Conservation (phyloP, 2,329 filamentous ascomycete genomes). For the Knoxdaviesia proteae region DNA sequence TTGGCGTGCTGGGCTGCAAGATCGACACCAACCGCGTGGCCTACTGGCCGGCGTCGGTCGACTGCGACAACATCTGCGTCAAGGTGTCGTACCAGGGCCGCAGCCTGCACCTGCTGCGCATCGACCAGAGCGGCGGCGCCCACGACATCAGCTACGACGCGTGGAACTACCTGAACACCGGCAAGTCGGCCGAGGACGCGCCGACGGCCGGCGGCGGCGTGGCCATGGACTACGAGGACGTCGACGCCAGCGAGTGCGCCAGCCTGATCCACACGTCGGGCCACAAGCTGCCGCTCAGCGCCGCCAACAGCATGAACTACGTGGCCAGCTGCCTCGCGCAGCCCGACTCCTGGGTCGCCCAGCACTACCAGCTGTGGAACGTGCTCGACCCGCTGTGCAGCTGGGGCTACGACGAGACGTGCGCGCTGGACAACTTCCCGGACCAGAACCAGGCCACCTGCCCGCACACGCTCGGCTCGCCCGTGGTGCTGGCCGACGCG, state of each 20-base stretch:
- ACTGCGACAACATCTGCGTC: conserved; percentile 36
- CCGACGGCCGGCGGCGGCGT: conserved; percentile 28
- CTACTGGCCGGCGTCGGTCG: conserved; percentile 33
- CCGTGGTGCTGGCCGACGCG: conserved; percentile 11
- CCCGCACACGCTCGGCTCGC: conserved; percentile 20
- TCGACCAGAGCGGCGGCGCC: conserved; percentile 34
- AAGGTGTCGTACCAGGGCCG: conserved; percentile 26
- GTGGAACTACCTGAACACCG: conserved; percentile 35
- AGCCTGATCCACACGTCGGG: conserved; percentile 26
- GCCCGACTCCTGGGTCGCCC: conserved; percentile 25
- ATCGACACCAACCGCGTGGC: conserved; percentile 38
- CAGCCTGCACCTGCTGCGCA: conserved; percentile 32
- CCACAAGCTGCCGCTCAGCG: conserved; percentile 30
- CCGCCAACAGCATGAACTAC: conserved; percentile 36
- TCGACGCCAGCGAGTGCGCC: conserved; percentile 25
- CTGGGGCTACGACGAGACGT: conserved; percentile 28
- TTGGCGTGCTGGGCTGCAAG: conserved; percentile 39
- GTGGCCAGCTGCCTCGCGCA: conserved; percentile 23
- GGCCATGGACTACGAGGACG: conserved; percentile 27
- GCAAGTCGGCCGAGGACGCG: conserved; percentile 21
- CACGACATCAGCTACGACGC: conserved; percentile 40
- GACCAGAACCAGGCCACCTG: conserved; percentile 30
- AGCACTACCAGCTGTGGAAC: conserved; percentile 32
- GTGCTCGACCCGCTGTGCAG: conserved; percentile 28
- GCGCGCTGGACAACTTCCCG: conserved; percentile 22